Base-by-base conservation (phyloP, 2,329 filamentous ascomycete genomes). In the Aspergillus sp. region DNA sequence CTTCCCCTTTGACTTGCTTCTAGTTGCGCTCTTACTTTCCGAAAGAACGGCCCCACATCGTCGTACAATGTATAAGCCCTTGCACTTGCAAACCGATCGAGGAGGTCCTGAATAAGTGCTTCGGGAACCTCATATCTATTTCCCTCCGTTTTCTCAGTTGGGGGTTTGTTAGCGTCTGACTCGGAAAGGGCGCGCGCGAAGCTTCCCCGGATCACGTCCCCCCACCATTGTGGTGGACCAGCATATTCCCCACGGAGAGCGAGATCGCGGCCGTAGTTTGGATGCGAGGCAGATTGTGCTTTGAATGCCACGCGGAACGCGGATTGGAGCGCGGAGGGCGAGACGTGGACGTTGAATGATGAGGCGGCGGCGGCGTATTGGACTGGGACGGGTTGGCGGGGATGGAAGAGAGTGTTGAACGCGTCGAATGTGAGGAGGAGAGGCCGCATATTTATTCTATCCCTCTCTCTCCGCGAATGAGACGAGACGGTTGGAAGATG, bases 391-490 rank as follows among this genome's bases (percentile, higher is more conserved):
- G 77, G 71, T 3, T 64, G 61, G 55, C 72, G 71, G 0, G 78
- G 77, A 50, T 74, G 62, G 62, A 79, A 79, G 48, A 80, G 59
- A 3, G 78, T 80, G 20, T 71, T 73, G 56, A 79, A 77, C 34
- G 77, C 77, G 64, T 80, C 78, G 41, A 80, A 64, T 34, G 77
- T 79, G 18, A 80, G 66, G 34, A 79, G 71, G 24, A 80, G 72
- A 11, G 61, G 67, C 3, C 67, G 66, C 22, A 48, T 55, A 26
- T 26, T 45, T 42, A 51, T 8, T 45, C 8, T 41, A 15, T 41
- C n/a, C 18, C 38, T 42, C 15, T 20, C n/a, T 12, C 17, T 20
- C 39, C 4, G 9, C n/a, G 17, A 17, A 20, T 42, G 34, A n/a
- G 12, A 15, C 7, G 15, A 36, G 34, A 36, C 5, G 34, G 34